A percentile compares a stretch with the other conserved stretches of the same genome.
These are phyloP conservation scores for Coemansia sp. DNA, from an alignment of 192 early-diverging fungal genomes.

Conservation along the genomic window DNA sequence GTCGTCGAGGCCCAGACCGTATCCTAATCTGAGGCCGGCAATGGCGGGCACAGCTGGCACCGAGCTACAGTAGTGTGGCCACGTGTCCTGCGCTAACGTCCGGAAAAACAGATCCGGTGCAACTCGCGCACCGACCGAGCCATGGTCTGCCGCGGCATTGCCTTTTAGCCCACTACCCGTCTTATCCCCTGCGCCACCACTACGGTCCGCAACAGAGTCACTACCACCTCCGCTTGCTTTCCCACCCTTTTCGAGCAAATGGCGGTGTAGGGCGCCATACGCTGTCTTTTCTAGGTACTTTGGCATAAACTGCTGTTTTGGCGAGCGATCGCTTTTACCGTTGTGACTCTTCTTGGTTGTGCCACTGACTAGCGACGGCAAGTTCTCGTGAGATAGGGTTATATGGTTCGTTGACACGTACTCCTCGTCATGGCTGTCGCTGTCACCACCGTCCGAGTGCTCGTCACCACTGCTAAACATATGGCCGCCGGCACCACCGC, in stretches of 20 bases:
- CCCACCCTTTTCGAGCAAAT: not conserved
- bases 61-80: slow-evolving; percentile 53
- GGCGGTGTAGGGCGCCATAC: slow-evolving; percentile 23
- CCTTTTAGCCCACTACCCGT: not conserved
- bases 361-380: slow-evolving; percentile 14
- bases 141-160: slow-evolving; percentile 1
- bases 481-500: slow-evolving; percentile 1
- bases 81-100: slow-evolving; percentile 47
- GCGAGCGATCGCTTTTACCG: not conserved
- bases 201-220: not conserved
- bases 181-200: not conserved
- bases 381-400: slow-evolving; percentile 11
- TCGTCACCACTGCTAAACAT: slow-evolving; percentile 6
- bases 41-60: slow-evolving; percentile 35
- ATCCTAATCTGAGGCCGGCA: slow-evolving; percentile 31
- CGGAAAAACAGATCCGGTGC: slow-evolving; percentile 48
- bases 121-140: slow-evolving; percentile 3
- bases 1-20: slow-evolving; percentile 20
- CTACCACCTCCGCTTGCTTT: not conserved
- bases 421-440: slow-evolving; percentile 6
- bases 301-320: slow-evolving; percentile 28
- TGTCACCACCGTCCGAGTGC: slow-evolving; percentile 7
- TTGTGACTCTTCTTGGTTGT: not conserved
- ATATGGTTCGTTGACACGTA: not conserved
- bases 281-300: slow-evolving; percentile 43